Base-by-base conservation (phyloP, 192 early-diverging fungal genomes). In the Entomortierella chlamydospora region DNA sequence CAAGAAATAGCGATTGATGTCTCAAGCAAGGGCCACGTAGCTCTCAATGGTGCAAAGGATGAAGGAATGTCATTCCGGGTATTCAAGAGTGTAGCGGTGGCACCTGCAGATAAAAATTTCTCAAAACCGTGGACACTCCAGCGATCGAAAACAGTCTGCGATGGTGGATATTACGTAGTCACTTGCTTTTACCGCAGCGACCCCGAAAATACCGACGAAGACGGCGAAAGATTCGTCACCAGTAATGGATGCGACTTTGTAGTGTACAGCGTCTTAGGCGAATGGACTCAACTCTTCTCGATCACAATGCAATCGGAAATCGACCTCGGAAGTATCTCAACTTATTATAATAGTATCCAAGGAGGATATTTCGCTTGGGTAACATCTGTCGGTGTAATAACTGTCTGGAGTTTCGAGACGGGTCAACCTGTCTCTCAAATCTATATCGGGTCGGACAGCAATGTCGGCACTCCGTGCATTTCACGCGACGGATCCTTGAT, bases 331-430 rank as follows among this genome's bases (percentile, higher is more conserved):
- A 62, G 13, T 6, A 9, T 15, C 41, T 45, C n/a, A n/a, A n/a
- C n/a, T n/a, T n/a, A n/a, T n/a, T 26, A 45, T 15, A 30, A 9
- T 23, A 61, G 68, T 41, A 52, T 59, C 15, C 45, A 52, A 22
- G 57, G 68, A 17, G 47, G 58, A 0, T 61, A 54, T 29, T 54
- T 70, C 15, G 68, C 51, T 23, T 70, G 58, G 57, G 53, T 50
- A 1, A 55, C 55, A 0, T 5, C 17, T 13, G 8, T 5, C 18
- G 58, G 58, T 0, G 37, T 53, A 1, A 45, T 61, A 15, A 61
- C 68, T 28, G 49, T 70, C 25, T 70, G 68, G 68, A 39, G 61
- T 25, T 52, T 43, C 1, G 57, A 61, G 33, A 61, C 49, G 6
- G 58, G 34, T 5, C 51, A 70, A 45, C 30, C 42, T 0, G 28